Percentiles rank a stretch among this genome's conserved stretches.
Conservation (phyloP, 345 rosid species). For the Acer campestre region DNA sequence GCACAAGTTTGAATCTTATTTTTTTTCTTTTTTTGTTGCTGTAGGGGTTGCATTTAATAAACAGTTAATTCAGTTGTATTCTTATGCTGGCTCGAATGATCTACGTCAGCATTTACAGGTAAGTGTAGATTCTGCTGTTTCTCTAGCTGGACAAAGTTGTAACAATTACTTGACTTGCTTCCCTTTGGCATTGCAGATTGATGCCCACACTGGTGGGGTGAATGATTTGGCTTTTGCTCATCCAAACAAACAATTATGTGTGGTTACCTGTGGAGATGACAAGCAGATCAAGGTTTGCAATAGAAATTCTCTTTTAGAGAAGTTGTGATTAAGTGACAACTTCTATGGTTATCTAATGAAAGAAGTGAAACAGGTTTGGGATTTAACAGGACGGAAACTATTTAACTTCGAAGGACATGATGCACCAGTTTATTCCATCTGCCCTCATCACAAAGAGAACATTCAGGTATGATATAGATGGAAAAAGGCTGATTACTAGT, state of each 20-base stretch:
- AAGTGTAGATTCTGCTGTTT: constrained; percentile 20
- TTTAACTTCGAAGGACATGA: constrained; percentile 86
- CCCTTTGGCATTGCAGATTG: constrained; percentile 54
- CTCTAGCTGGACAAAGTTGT: constrained; percentile 1
- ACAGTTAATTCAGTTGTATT: constrained; percentile 70
- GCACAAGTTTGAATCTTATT: constrained; percentile 27
- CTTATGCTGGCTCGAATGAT: constrained; percentile 54
- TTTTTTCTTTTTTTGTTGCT: constrained; percentile 31
- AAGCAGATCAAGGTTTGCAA: constrained; percentile 73
- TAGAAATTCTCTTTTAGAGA: background rate
- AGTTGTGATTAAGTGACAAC: constrained; percentile 14
- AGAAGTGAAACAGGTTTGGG: constrained; percentile 79
- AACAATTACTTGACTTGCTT: constrained; percentile 23
- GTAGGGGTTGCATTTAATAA: constrained; percentile 77
- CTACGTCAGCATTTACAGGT: constrained; percentile 68
- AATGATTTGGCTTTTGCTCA: constrained; percentile 89
- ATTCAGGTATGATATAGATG: constrained; percentile 88
- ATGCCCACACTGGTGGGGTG: constrained; percentile 82
- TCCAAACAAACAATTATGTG: constrained; percentile 76
- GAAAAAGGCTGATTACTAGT: too few relatives aligned
- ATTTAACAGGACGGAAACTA: constrained; percentile 55
- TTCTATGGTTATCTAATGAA: constrained; percentile 27
- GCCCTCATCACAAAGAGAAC: constrained; percentile 89
- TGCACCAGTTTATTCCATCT: constrained; percentile 82
- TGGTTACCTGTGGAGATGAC: constrained; percentile 94